phyloP scores from a whole-genome alignment of 768 basidiomycete genomes.

The Tulasnella sp. region DNA sequence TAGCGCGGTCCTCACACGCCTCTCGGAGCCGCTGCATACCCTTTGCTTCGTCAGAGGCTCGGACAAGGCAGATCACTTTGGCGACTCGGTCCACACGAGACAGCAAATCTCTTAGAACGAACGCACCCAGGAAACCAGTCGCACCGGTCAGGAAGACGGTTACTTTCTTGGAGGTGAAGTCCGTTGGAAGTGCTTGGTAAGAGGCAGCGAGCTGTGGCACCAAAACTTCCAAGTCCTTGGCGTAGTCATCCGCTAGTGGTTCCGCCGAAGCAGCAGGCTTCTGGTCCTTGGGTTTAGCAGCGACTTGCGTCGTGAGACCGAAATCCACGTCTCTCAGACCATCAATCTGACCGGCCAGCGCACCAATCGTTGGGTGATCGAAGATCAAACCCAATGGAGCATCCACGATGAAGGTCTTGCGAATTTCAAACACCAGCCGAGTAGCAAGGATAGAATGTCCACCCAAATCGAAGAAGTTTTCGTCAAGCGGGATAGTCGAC shows the following conservation, averaged over 20 bases:
- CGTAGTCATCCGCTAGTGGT: slow-evolving; percentile 58
- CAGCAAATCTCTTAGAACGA: slow-evolving; percentile 79
- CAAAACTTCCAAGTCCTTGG: slow-evolving; percentile 68
- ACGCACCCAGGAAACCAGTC: slow-evolving; percentile 95
- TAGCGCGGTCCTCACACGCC: slow-evolving; percentile 69
- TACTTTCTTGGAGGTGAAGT: slow-evolving; percentile 52
- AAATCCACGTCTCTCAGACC: slow-evolving; percentile 72
- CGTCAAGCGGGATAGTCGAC: slow-evolving; percentile 74
- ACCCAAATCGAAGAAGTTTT: slow-evolving; percentile 97
- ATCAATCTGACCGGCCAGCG: slow-evolving; percentile 74
- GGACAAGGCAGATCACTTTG: slow-evolving; percentile 91
- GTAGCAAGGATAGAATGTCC: slow-evolving; percentile 99
- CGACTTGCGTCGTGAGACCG: slow-evolving; percentile 52
- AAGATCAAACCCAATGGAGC: slow-evolving; percentile 91
- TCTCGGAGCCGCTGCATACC: slow-evolving; percentile 69
- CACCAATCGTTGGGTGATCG: slow-evolving; percentile 78
- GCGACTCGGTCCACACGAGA: slow-evolving; percentile 56
- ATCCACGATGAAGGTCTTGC: slow-evolving; percentile 85
- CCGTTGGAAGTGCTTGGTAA: slow-evolving; percentile 60
- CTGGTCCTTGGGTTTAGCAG: slow-evolving; percentile 25
- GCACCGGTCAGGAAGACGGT: slow-evolving; percentile 95
- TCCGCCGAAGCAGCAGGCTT: slow-evolving; percentile 34
- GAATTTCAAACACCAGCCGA: slow-evolving; percentile 92
- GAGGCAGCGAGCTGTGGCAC: slow-evolving; percentile 53
- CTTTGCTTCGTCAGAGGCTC: slow-evolving; percentile 59